phyloP scores from a whole-genome alignment of 2,329 filamentous ascomycete genomes.

The Ophiocordyceps camponoti-leonardi region DNA sequence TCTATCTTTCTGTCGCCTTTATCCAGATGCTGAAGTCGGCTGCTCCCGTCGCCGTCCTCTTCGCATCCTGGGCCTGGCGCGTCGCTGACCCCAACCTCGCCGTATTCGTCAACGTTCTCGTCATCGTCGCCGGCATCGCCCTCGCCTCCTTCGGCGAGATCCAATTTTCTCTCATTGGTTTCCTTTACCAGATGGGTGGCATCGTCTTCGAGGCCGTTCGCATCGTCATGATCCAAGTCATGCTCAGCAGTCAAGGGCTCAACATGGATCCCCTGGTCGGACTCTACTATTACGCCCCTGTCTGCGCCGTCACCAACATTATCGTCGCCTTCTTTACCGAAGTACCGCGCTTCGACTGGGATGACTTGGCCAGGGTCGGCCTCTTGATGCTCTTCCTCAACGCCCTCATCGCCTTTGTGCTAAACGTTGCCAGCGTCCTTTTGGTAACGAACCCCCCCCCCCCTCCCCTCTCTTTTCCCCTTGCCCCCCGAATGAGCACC shows the following conservation, averaged over 20 bases:
- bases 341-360: constrained; percentile 44
- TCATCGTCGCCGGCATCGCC: constrained; percentile 34
- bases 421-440: constrained; percentile 77
- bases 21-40: constrained; percentile 58
- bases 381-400: constrained; percentile 51
- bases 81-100: constrained; percentile 27
- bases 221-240: constrained; percentile 69
- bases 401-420: constrained; percentile 59
- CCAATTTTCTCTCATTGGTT: constrained; percentile 47
- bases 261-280: constrained; percentile 83
- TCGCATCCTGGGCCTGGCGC: constrained; percentile 44
- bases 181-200: constrained; percentile 55
- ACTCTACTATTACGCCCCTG: constrained; percentile 78
- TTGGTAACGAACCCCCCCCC: too few relatives aligned
- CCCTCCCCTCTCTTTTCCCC: constrained; percentile 5
- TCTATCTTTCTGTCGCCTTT: constrained; percentile 50
- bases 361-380: constrained; percentile 48
- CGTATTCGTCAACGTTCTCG: constrained; percentile 28
- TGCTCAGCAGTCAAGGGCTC: constrained; percentile 58
- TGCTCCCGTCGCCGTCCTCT: constrained; percentile 47
- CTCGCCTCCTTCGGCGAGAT: constrained; percentile 46
- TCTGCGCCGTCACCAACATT: constrained; percentile 69
- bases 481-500: constrained; percentile 1
- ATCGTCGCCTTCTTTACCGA: constrained; percentile 54
- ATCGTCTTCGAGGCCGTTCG: constrained; percentile 69